These are phyloP conservation scores for Buddleja alternifolia DNA, from an alignment of 257 asterid species.

Conservation along the genomic window DNA sequence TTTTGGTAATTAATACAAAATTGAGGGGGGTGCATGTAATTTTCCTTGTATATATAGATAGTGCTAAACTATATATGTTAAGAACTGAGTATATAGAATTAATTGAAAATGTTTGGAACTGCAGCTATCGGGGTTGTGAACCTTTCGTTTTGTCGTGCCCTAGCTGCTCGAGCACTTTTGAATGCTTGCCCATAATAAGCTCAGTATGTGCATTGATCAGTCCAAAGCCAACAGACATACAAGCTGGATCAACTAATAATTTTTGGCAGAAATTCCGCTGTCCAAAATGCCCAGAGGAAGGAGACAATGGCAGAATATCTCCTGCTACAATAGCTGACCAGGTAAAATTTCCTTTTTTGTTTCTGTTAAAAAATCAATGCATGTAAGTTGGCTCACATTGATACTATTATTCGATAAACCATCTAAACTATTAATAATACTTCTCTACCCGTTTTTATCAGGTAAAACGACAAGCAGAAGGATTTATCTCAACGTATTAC, in stretches of 20 bases:
- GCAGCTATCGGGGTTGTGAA: conserved; percentile 89
- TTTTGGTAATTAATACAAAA: too few relatives aligned
- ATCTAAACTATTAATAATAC: too few relatives aligned
- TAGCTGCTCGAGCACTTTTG: conserved; percentile 67
- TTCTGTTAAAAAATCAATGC: background rate
- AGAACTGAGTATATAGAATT: too few relatives aligned
- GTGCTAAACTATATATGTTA: too few relatives aligned
- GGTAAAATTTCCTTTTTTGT: conserved; percentile 46
- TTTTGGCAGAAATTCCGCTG: conserved; percentile 86
- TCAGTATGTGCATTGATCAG: conserved; percentile 56
- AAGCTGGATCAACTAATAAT: conserved; percentile 41
- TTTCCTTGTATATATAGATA: too few relatives aligned
- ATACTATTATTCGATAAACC: too few relatives aligned
- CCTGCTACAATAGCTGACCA: conserved; percentile 80
- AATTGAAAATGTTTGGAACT: conserved; percentile 31
- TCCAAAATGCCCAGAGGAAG: conserved; percentile 88
- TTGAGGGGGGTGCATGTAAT: too few relatives aligned
- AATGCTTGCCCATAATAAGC: conserved; percentile 68
- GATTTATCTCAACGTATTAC: conserved; percentile 68
- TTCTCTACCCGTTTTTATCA: conserved; percentile 43
- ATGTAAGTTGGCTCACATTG: too few relatives aligned
- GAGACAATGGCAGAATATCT: conserved; percentile 60
- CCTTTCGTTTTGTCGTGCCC: conserved; percentile 87
- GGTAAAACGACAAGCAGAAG: conserved; percentile 91
- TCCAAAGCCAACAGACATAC: conserved; percentile 51